These are phyloP conservation scores for Claviceps fusiformis DNA, from an alignment of 2,329 filamentous ascomycete genomes.

Conservation along the genomic window DNA sequence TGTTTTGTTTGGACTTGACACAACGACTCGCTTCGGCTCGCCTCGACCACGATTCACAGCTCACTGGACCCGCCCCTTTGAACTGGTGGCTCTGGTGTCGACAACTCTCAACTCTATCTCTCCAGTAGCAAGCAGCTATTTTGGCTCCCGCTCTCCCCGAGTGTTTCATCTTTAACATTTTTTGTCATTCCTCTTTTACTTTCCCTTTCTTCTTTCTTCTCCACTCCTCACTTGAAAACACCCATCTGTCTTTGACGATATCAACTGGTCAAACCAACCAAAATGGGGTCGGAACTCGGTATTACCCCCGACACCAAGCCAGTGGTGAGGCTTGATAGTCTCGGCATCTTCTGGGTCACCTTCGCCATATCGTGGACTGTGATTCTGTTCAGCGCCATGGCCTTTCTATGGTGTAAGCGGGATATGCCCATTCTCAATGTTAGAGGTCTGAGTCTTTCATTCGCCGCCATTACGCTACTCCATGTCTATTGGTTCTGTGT, in stretches of 20 bases:
- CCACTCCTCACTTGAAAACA: not conserved
- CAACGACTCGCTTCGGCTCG: not conserved
- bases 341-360: slow-evolving; percentile 28
- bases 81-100: not conserved
- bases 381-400: slow-evolving; percentile 25
- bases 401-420: slow-evolving; percentile 25
- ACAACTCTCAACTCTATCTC: not conserved
- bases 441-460: slow-evolving; percentile 26
- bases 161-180: not conserved
- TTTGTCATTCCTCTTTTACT: not conserved
- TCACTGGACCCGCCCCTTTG: not conserved
- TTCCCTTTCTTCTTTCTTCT: not conserved
- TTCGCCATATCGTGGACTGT: slow-evolving; percentile 25
- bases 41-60: not conserved
- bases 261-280: not conserved
- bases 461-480: slow-evolving; percentile 25
- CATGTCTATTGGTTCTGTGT: slow-evolving; percentile 30
- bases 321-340: slow-evolving; percentile 19
- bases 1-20: not conserved
- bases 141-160: not conserved
- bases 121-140: not conserved
- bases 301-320: slow-evolving; percentile 18
- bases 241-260: not conserved
- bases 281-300: slow-evolving; percentile 20
- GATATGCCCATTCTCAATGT: slow-evolving; percentile 27